phyloP scores from a whole-genome alignment of 306 rosid genomes.

The Carpinus viminea region DNA sequence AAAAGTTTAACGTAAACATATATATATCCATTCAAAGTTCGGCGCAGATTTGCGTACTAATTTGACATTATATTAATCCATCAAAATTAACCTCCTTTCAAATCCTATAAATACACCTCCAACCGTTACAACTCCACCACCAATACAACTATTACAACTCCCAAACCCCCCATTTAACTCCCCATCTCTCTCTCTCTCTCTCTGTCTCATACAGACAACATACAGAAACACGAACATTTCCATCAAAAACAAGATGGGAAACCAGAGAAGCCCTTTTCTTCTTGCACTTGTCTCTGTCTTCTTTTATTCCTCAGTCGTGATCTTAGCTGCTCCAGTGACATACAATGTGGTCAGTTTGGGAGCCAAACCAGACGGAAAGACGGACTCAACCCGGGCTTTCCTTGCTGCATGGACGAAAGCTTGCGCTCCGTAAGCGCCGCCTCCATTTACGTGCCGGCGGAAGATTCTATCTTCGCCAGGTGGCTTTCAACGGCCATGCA shows the following conservation, averaged over 20 bases:
- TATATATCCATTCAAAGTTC: background rate
- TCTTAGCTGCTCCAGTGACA: background rate
- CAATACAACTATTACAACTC: background rate
- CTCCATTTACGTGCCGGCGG: constrained; percentile 42
- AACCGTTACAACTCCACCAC: constrained; percentile 26
- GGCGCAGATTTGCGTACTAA: background rate
- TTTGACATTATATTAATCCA: background rate
- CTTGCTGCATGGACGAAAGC: constrained; percentile 44
- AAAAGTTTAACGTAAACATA: background rate
- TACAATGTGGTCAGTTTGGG: constrained; percentile 38
- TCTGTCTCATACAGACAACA: too few relatives aligned
- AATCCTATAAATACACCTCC: constrained; percentile 26
- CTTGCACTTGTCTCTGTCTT: constrained; percentile 6
- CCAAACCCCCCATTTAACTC: background rate
- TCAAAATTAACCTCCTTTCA: background rate
- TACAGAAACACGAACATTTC: background rate
- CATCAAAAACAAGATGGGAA: constrained; percentile 15
- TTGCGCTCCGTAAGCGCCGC: constrained; percentile 37
- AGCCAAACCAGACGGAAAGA: constrained; percentile 35
- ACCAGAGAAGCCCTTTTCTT: constrained; percentile 3
- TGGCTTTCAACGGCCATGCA: constrained; percentile 42
- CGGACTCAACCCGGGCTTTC: constrained; percentile 39
- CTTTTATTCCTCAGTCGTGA: background rate
- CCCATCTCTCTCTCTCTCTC: background rate
- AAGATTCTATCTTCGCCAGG: constrained; percentile 34